Conservation (phyloP, 495 filamentous ascomycete genomes). For the Neurospora sp. region DNA sequence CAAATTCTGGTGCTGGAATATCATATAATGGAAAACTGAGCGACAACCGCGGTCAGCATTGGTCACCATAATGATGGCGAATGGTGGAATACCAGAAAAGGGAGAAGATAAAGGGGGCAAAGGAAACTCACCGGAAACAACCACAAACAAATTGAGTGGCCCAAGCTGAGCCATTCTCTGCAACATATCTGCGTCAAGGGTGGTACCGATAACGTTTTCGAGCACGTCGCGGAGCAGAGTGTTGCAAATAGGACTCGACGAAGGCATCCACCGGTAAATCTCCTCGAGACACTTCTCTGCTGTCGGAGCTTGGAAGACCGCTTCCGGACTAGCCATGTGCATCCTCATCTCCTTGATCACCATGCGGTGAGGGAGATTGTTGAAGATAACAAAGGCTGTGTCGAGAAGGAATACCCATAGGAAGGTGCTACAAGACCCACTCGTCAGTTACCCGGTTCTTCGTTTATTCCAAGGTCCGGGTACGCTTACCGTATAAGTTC, state of each 20-base stretch:
- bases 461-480: background rate
- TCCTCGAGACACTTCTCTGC: constrained; percentile 16
- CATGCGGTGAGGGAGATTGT: constrained; percentile 25
- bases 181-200: constrained; percentile 4
- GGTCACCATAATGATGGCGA: background rate
- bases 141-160: constrained; percentile 20
- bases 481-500: constrained; percentile 18
- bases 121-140: constrained; percentile 19
- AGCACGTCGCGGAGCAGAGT: constrained; percentile 19
- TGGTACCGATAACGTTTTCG: constrained; percentile 13
- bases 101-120: background rate
- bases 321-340: constrained; percentile 22
- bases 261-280: constrained; percentile 16
- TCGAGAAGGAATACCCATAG: constrained; percentile 22
- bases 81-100: background rate
- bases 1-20: constrained; percentile 24
- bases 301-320: constrained; percentile 18
- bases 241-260: constrained; percentile 14
- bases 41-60: background rate
- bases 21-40: constrained; percentile 23
- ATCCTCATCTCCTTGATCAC: constrained; percentile 27
- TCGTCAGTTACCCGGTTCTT: background rate
- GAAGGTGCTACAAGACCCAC: constrained; percentile 7
- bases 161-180: constrained; percentile 15
- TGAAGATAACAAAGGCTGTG: constrained; percentile 25